Evolutionary conservation across 2,329 filamentous ascomycete species (phyloP), one percentile per base, ranked within the genome.

Genomic region (Colletotrichum eleusines): DNA sequence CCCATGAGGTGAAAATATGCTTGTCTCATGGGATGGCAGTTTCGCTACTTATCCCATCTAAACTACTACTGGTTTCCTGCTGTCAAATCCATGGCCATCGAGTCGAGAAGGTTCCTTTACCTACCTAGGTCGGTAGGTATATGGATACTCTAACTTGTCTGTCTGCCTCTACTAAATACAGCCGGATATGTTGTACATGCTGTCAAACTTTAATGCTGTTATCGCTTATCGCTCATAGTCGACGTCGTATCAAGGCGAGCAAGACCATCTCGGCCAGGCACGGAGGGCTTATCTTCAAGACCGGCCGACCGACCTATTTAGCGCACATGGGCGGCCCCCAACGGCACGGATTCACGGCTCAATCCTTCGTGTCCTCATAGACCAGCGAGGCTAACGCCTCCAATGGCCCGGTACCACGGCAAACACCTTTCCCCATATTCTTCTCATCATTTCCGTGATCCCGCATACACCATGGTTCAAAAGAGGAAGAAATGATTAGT

Each of bases 11-110:
- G 18, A 18, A 11, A 33, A 9, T 50, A 51, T 62, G 63, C 63
- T 63, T 63, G 57, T 58, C 58, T 46, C 57, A 71, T 67, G 63
- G 35, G 64, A 71, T 63, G 64, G 46, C 35, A 42, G 63, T 68
- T 68, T 62, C 64, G 57, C 67, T 63, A 46, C 23, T 33, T 58
- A 62, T 58, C 58, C 44, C 33, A 58, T 67, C 44, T 57, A 16
- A 12, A 46, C 44, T 46, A 46, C 44, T 46, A 46, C n/a, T 8
- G 46, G 28, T 58, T 62, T 46, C 23, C 40, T 50, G 9, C 33
- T 50, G 55, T 67, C 51, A 44, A 44, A 50, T 50, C 38, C 38
- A 26, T 18, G 14, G 40, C 28, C 26, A 12, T 31, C 31, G 51
- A 44, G 20, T 67, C 57, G 44, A 67, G 20, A 57, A 58, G 20